These are phyloP conservation scores for Nitzschia inconspicua DNA, from an alignment of 108 stramenopile species.

Conservation along the genomic window DNA sequence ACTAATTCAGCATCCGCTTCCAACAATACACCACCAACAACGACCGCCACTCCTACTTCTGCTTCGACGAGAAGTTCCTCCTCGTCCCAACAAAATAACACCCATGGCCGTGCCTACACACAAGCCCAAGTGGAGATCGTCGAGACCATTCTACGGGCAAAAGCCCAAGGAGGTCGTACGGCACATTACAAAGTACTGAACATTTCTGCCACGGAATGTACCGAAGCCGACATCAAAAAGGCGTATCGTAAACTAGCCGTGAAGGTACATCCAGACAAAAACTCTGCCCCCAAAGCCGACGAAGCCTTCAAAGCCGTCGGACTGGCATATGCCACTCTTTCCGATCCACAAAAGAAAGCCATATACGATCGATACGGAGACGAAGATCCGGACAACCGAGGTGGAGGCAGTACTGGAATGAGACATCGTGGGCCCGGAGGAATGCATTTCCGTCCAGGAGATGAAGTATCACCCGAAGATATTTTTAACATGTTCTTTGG, in stretches of 20 bases:
- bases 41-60: constrained; percentile 4
- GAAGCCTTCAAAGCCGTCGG: constrained; percentile 95
- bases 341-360: constrained; percentile 79
- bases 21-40: not conserved
- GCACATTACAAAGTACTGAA: constrained; percentile 89
- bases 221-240: constrained; percentile 81
- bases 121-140: constrained; percentile 66
- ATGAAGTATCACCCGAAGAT: constrained; percentile 87
- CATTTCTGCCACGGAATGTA: constrained; percentile 41
- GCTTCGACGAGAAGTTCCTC: not conserved
- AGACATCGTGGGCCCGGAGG: constrained; percentile 43
- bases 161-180: constrained; percentile 73
- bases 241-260: constrained; percentile 88
- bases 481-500: constrained; percentile 98
- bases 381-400: constrained; percentile 89
- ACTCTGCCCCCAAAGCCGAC: constrained; percentile 85
- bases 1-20: constrained; percentile 6
- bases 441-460: constrained; percentile 55
- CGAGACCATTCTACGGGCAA: constrained; percentile 51
- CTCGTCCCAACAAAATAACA: constrained; percentile 5
- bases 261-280: constrained; percentile 92
- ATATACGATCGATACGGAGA: constrained; percentile 90
- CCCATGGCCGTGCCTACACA: constrained; percentile 78
- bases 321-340: constrained; percentile 84
- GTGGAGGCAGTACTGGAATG: constrained; percentile 50